Percentiles rank a stretch among this genome's conserved stretches.
Evolutionary conservation across 1,284 basidiomycete genomes (phyloP).

Genomic region (Trametes polyzona): DNA sequence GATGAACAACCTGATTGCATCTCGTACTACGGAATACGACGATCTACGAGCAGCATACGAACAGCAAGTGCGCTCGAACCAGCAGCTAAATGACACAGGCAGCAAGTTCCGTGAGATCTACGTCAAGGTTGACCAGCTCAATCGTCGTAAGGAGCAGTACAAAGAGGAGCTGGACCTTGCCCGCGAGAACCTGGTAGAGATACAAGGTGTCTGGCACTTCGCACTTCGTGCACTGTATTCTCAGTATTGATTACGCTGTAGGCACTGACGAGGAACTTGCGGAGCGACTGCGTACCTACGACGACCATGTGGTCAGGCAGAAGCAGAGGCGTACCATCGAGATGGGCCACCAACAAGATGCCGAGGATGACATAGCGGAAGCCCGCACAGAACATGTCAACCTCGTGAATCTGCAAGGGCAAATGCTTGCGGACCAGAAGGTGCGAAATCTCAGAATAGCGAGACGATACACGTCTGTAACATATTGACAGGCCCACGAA

Average conservation of each 20-base stretch:
- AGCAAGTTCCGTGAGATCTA: conserved; percentile 87
- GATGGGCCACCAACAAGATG: conserved; percentile 57
- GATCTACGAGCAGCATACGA: conserved; percentile 71
- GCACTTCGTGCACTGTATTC: not conserved
- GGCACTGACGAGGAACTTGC: conserved; percentile 82
- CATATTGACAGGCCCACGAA: conserved; percentile 65
- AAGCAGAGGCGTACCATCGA: conserved; percentile 53
- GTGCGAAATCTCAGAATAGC: too few relatives aligned
- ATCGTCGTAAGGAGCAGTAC: conserved; percentile 63
- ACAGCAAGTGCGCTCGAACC: conserved; percentile 73
- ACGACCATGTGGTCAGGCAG: conserved; percentile 61
- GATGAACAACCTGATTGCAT: conserved; percentile 62
- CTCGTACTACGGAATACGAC: conserved; percentile 79
- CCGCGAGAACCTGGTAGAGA: conserved; percentile 69
- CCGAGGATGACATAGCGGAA: conserved; percentile 63
- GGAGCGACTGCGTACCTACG: conserved; percentile 72
- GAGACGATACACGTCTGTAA: conserved; percentile 1
- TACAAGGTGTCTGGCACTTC: conserved; percentile 59
- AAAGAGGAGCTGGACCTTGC: conserved; percentile 65
- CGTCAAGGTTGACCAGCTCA: conserved; percentile 69
- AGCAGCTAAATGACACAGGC: conserved; percentile 82
- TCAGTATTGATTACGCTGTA: conserved; percentile 33
- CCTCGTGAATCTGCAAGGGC: conserved; percentile 62
- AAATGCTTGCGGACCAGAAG: conserved; percentile 67
- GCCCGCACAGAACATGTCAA: conserved; percentile 59